A percentile compares a stretch with the other conserved stretches of the same genome.
phyloP scores from a whole-genome alignment of 148 eudicot species.

The Persicaria maculosa region DNA sequence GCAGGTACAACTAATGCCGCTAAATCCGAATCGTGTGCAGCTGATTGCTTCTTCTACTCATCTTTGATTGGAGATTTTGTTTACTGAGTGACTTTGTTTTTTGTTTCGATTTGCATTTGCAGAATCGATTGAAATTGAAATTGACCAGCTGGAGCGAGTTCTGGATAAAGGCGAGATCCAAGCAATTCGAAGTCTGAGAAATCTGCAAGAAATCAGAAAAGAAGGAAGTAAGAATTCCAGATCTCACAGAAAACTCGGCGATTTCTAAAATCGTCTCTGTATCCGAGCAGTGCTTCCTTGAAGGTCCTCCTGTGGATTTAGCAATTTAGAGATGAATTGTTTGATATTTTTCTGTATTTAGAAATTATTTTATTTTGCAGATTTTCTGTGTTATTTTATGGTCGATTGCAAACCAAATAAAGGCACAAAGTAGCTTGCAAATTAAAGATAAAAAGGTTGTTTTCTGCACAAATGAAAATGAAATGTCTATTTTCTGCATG shows the following conservation, averaged over 20 bases:
- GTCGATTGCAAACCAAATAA: neutral
- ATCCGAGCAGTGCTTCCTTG: neutral
- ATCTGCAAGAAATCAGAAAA: slow-evolving; percentile 28
- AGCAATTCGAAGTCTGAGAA: slow-evolving; percentile 45
- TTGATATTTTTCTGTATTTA: neutral
- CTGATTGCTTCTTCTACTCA: slow-evolving; percentile 12
- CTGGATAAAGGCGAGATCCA: slow-evolving; percentile 28
- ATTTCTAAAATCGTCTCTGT: slow-evolving; percentile 18
- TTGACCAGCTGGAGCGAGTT: slow-evolving; percentile 13
- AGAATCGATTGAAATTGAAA: slow-evolving; percentile 22
- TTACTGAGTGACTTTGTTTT: neutral
- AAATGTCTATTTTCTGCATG: neutral
- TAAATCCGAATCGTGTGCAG: slow-evolving; percentile 16
- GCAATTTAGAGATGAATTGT: neutral
- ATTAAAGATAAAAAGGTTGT: neutral
- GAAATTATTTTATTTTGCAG: neutral
- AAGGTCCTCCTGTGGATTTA: neutral
- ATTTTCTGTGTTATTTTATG: neutral
- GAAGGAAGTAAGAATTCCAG: slow-evolving; percentile 13
- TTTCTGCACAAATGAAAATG: neutral
- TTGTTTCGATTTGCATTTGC: neutral
- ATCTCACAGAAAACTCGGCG: slow-evolving; percentile 45
- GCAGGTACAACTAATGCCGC: slow-evolving; percentile 22
- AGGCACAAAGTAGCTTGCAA: neutral
- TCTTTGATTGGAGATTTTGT: neutral